Evolutionary conservation across 129 eudicot genomes (phyloP).

Genomic region (Pulicaria dysenterica): DNA sequence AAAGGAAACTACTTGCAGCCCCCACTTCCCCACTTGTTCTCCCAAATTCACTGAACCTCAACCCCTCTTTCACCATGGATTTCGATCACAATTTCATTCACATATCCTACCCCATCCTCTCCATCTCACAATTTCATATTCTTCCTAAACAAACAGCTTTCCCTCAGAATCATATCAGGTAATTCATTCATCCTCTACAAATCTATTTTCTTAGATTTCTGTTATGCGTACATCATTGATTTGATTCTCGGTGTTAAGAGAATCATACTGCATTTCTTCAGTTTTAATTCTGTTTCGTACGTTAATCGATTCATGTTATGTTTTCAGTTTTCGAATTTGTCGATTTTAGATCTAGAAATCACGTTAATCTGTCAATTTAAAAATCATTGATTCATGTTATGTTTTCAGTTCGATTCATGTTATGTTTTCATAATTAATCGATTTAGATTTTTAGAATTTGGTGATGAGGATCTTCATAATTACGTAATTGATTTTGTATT

Average conservation of each 20-base stretch:
- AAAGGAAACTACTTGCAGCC: constrained; percentile 40
- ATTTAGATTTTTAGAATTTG: constrained; percentile 11
- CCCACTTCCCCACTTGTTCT: constrained; percentile 36
- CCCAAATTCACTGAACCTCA: constrained; percentile 36
- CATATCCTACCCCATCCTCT: constrained; percentile 16
- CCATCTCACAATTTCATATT: background rate
- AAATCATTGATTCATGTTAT: background rate
- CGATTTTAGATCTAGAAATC: background rate
- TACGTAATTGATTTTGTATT: no score
- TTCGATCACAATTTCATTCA: constrained; percentile 6
- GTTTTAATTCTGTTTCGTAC: no score
- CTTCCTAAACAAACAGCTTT: background rate
- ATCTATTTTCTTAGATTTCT: no score
- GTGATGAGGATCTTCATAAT: background rate
- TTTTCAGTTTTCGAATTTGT: background rate
- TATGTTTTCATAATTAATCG: background rate
- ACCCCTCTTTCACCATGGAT: constrained; percentile 23
- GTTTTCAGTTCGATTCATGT: background rate
- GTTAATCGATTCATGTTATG: no score
- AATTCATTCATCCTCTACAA: background rate
- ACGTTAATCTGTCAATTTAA: background rate
- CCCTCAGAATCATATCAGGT: background rate
- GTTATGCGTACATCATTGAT: no score
- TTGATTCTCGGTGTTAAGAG: background rate
- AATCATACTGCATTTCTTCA: background rate